These are phyloP conservation scores for Blastobotrys elegans DNA, from an alignment of 1,139 yeast species.

Conservation along the genomic window DNA sequence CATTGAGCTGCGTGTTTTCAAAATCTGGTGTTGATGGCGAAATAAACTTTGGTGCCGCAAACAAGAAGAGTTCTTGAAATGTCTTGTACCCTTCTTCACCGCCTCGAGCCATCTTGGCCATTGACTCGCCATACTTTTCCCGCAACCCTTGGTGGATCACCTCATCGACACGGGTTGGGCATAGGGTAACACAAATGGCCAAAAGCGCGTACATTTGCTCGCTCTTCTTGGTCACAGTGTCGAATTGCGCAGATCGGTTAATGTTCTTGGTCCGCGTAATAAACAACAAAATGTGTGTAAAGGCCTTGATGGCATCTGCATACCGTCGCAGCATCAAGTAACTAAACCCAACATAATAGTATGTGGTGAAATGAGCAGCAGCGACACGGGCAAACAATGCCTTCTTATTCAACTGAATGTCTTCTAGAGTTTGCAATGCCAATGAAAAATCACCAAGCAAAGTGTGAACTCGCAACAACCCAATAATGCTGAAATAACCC, in stretches of 20 bases:
- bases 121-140: slow-evolving; percentile 45
- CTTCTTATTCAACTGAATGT: slow-evolving; percentile 42
- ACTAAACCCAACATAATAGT: slow-evolving; percentile 48
- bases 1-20: slow-evolving; percentile 31
- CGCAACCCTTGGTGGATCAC: slow-evolving; percentile 40
- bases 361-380: slow-evolving; percentile 46
- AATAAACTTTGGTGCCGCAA: slow-evolving; percentile 47
- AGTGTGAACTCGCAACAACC: slow-evolving; percentile 45
- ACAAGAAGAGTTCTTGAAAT: slow-evolving; percentile 43
- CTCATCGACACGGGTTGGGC: slow-evolving; percentile 45
- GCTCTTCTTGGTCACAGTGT: slow-evolving; percentile 43
- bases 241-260: slow-evolving; percentile 43
- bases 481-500: slow-evolving; percentile 47
- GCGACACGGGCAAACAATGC: slow-evolving; percentile 44
- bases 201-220: slow-evolving; percentile 49
- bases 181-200: slow-evolving; percentile 43
- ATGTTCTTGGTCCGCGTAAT: slow-evolving; percentile 44
- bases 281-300: slow-evolving; percentile 43
- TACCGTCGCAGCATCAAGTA: slow-evolving; percentile 47
- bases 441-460: slow-evolving; percentile 45
- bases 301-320: slow-evolving; percentile 46
- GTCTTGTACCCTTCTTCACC: slow-evolving; percentile 40
- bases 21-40: slow-evolving; percentile 38
- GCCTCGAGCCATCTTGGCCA: slow-evolving; percentile 40
- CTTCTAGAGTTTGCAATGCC: slow-evolving; percentile 45